Evolutionary conservation across 176 grass and related monocot species (phyloP).

Genomic region (Oryza australiensis): DNA sequence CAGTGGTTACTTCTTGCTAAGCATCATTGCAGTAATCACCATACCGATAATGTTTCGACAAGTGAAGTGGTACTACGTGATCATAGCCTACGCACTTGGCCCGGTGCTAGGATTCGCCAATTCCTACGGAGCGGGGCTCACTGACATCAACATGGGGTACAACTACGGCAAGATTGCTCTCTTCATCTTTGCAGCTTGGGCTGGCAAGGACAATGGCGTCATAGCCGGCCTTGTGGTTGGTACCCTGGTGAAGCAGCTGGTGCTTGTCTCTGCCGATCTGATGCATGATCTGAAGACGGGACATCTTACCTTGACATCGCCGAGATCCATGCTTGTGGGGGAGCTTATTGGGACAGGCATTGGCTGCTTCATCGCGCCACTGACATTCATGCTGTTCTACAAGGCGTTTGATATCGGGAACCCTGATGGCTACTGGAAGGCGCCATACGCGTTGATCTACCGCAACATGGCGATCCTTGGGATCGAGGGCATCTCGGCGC

Average conservation of each 20-base stretch:
- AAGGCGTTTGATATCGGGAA: conserved; percentile 88
- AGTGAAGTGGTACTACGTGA: conserved; percentile 86
- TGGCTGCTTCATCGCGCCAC: conserved; percentile 69
- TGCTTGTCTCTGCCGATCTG: conserved; percentile 66
- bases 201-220: conserved; percentile 66
- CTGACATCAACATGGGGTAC: conserved; percentile 94
- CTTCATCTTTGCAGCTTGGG: conserved; percentile 70
- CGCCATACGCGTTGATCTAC: conserved; percentile 79
- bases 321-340: conserved; percentile 67
- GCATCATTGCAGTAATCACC: conserved; percentile 35
- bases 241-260: conserved; percentile 66
- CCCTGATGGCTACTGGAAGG: conserved; percentile 75
- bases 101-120: conserved; percentile 79
- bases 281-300: conserved; percentile 93
- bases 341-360: conserved; percentile 76
- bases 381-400: conserved; percentile 91
- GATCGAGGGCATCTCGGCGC: conserved; percentile 69
- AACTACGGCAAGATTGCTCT: conserved; percentile 87
- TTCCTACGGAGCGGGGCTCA: conserved; percentile 78
- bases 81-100: conserved; percentile 68
- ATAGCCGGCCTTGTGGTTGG: conserved; percentile 64
- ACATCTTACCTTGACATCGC: conserved; percentile 81
- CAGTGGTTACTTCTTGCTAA: conserved; percentile 44
- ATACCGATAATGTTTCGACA: conserved; percentile 70
- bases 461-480: conserved; percentile 93